phyloP scores from a whole-genome alignment of 1,284 basidiomycete genomes.

The Ceratobasidium sp. region DNA sequence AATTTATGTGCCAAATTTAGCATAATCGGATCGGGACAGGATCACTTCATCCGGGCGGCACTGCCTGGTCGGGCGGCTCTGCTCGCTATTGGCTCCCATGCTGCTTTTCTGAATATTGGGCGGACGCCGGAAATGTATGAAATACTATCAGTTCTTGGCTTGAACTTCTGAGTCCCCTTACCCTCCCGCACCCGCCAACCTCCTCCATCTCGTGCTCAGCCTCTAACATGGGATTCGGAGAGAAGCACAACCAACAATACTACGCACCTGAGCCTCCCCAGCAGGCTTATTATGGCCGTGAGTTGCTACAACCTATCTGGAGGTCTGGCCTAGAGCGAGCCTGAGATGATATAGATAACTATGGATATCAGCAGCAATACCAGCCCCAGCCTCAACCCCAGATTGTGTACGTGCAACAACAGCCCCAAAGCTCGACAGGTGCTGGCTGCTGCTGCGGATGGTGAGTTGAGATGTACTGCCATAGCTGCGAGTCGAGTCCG shows the following conservation, averaged over 20 bases:
- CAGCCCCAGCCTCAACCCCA: constrained; percentile 32
- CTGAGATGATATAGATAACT: neutral
- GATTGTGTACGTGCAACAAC: constrained; percentile 29
- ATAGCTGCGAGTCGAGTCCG: too few species aligned
- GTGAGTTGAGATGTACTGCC: neutral
- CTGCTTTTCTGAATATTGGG: too few species aligned
- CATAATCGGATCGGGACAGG: too few species aligned
- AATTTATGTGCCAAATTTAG: too few species aligned
- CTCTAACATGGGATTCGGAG: constrained; percentile 14
- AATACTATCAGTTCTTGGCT: too few species aligned
- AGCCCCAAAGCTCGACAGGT: constrained; percentile 2
- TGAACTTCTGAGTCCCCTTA: too few species aligned
- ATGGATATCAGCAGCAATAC: constrained; percentile 34
- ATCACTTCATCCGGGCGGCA: too few species aligned
- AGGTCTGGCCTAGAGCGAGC: too few species aligned
- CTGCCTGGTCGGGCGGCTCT: too few species aligned
- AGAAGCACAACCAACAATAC: constrained; percentile 23
- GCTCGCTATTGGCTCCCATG: too few species aligned
- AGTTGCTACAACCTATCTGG: neutral
- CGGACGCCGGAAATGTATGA: too few species aligned
- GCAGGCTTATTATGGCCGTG: constrained; percentile 29
- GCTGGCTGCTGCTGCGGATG: constrained; percentile 19
- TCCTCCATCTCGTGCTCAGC: neutral
- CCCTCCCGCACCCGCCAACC: neutral
- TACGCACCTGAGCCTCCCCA: constrained; percentile 32